Evolutionary conservation across 805 yeast species (phyloP).

Genomic region (Starmerella kuoi): DNA sequence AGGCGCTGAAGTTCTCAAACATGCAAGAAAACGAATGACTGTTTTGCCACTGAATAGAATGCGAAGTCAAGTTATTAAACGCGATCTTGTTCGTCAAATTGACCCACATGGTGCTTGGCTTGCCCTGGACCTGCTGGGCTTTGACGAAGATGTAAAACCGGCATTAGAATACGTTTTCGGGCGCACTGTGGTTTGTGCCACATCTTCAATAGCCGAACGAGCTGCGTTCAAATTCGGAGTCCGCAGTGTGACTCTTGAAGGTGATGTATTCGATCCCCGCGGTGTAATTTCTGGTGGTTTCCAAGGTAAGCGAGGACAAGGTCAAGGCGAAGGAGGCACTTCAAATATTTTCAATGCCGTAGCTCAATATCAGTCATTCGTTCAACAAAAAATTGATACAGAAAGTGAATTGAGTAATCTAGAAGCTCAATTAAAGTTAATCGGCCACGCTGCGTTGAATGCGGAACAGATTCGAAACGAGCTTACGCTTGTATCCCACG

Average conservation of each 20-base stretch:
- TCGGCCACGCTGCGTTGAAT: constrained; percentile 1
- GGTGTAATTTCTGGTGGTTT: constrained; percentile 75
- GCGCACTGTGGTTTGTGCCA: constrained; percentile 71
- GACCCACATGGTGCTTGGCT: constrained; percentile 78
- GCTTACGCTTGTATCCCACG: constrained; percentile 10
- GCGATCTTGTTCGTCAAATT: constrained; percentile 48
- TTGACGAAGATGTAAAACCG: constrained; percentile 50
- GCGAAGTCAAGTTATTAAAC: constrained; percentile 43
- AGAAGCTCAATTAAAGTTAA: neutral
- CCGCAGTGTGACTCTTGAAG: constrained; percentile 82
- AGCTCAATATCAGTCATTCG: constrained; percentile 6
- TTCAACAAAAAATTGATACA: neutral
- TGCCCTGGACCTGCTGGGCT: constrained; percentile 74
- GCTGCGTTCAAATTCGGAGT: constrained; percentile 47
- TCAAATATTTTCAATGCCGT: constrained; percentile 8
- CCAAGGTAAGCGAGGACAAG: neutral
- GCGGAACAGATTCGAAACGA: constrained; percentile 14
- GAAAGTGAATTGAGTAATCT: neutral
- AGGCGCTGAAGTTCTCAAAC: constrained; percentile 71
- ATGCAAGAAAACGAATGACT: constrained; percentile 75
- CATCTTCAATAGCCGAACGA: constrained; percentile 74
- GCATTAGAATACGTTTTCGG: constrained; percentile 95
- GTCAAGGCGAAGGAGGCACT: neutral
- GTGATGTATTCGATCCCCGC: constrained; percentile 90
- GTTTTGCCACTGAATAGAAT: constrained; percentile 87